Conservation (phyloP, 768 basidiomycete species). For the Candolleomyces eurysporus region DNA sequence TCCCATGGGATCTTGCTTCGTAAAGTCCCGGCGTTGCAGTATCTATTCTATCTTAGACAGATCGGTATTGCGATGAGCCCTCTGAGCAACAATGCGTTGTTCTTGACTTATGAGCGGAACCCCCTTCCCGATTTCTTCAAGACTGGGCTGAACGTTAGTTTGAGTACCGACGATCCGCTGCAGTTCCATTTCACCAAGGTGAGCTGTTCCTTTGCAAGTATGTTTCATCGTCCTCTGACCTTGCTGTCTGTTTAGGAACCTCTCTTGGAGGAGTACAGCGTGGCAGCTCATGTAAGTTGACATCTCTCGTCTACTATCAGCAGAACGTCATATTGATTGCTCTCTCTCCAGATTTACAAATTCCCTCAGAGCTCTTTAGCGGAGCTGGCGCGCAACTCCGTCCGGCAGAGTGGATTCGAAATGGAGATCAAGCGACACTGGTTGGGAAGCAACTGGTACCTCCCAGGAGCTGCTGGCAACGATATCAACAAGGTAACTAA, state of each 20-base stretch:
- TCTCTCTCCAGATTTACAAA: constrained; percentile 80
- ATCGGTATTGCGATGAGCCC: constrained; percentile 99
- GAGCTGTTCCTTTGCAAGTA: constrained; percentile 13
- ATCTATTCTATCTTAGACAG: constrained; percentile 97
- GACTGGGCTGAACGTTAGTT: constrained; percentile 90
- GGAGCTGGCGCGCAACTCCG: constrained; percentile 97
- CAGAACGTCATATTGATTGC: neutral
- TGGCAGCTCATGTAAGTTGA: constrained; percentile 83
- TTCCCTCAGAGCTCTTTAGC: constrained; percentile 91
- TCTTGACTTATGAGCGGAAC: constrained; percentile 95
- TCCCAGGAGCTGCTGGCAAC: constrained; percentile 90
- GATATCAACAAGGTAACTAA: constrained; percentile 85
- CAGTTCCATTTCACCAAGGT: constrained; percentile 99
- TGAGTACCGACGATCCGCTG: constrained; percentile 93
- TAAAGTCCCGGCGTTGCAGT: constrained; percentile 96
- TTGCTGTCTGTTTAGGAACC: constrained; percentile 62
- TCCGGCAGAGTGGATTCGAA: constrained; percentile 95
- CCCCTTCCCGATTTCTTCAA: constrained; percentile 97
- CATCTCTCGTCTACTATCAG: neutral
- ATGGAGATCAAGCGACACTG: constrained; percentile 97
- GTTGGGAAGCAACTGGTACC: constrained; percentile 92
- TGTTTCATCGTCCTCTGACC: neutral
- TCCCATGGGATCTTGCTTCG: constrained; percentile 98
- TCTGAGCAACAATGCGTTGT: constrained; percentile 95
- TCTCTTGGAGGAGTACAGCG: constrained; percentile 93